Percentiles rank a stretch among this genome's conserved stretches.
Evolutionary conservation across 1,284 basidiomycete genomes (phyloP).

Genomic region (Sanghuangporus sanghuang): DNA sequence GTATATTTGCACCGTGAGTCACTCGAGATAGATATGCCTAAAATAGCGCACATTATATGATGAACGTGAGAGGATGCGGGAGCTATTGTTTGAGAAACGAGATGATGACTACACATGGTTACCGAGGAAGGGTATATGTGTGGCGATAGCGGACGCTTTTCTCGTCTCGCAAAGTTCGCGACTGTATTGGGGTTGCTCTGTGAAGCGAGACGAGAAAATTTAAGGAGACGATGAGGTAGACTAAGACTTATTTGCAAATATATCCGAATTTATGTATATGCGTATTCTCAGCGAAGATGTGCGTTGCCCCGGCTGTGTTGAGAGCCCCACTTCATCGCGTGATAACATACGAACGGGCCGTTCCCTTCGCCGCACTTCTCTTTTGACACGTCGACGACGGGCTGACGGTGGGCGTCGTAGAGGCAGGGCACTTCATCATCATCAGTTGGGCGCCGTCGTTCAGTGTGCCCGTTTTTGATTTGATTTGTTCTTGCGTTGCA

Average conservation of each 20-base stretch:
- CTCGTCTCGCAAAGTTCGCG: too few relatives aligned
- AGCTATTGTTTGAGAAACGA: background rate
- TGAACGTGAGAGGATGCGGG: background rate
- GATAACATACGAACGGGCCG: background rate
- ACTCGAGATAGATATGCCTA: background rate
- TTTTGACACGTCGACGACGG: constrained; percentile 21
- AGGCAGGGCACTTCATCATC: background rate
- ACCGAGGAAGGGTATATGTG: background rate
- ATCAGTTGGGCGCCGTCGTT: too few relatives aligned
- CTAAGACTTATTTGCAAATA: background rate
- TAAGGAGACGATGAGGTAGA: background rate
- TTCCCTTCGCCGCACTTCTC: background rate
- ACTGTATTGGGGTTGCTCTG: too few relatives aligned
- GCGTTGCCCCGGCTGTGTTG: background rate
- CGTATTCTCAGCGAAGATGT: background rate
- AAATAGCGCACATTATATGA: background rate
- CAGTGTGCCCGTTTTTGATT: too few relatives aligned
- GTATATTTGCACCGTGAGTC: background rate
- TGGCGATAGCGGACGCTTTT: background rate
- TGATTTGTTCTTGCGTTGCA: background rate
- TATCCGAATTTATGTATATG: background rate
- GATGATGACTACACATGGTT: background rate
- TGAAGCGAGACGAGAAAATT: background rate
- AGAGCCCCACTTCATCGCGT: background rate
- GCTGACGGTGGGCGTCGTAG: background rate